Evolutionary conservation across 495 filamentous ascomycete genomes (phyloP).

Genomic region (Lindgomyces ingoldianus): DNA sequence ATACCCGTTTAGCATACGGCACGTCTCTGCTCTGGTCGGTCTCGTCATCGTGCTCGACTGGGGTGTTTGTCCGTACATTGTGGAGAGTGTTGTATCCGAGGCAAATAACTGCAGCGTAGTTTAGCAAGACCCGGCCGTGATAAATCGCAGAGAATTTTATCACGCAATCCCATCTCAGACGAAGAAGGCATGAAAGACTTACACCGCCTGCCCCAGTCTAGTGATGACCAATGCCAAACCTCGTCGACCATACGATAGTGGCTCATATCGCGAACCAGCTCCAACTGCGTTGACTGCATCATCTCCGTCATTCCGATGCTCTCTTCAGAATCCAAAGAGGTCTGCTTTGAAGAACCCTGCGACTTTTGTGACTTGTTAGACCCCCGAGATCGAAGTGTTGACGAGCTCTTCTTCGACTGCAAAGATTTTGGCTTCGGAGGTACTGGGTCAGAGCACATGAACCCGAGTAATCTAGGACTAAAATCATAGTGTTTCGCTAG

Average conservation of each 20-base stretch:
- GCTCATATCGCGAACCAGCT: slow-evolving; percentile 42
- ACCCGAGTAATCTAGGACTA: slow-evolving; percentile 63
- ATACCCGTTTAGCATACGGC: slow-evolving; percentile 64
- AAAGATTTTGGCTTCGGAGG: slow-evolving; percentile 34
- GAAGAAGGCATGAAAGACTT: slow-evolving; percentile 17
- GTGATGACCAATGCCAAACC: slow-evolving; percentile 66
- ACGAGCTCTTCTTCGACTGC: slow-evolving; percentile 15
- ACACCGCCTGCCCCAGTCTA: slow-evolving; percentile 62
- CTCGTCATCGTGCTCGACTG: slow-evolving; percentile 39
- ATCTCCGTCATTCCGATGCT: slow-evolving; percentile 36
- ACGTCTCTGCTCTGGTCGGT: slow-evolving; percentile 45
- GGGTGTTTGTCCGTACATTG: slow-evolving; percentile 48
- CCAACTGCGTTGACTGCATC: slow-evolving; percentile 30
- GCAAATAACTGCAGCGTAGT: slow-evolving; percentile 82
- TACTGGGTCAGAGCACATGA: slow-evolving; percentile 63
- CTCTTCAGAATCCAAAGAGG: slow-evolving; percentile 35
- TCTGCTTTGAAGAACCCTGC: slow-evolving; percentile 2
- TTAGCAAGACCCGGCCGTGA: no score
- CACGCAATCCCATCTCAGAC: slow-evolving; percentile 11
- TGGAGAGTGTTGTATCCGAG: slow-evolving; percentile 82
- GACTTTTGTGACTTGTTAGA: slow-evolving; percentile 30
- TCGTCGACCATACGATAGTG: slow-evolving; percentile 59
- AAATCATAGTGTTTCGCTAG: slow-evolving; percentile 64
- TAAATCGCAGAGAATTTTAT: background rate
- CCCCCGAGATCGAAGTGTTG: slow-evolving; percentile 29